A percentile compares a stretch with the other conserved stretches of the same genome.
Evolutionary conservation across 1,284 basidiomycete genomes (phyloP).

Genomic region (Bondarzewia mesenterica): DNA sequence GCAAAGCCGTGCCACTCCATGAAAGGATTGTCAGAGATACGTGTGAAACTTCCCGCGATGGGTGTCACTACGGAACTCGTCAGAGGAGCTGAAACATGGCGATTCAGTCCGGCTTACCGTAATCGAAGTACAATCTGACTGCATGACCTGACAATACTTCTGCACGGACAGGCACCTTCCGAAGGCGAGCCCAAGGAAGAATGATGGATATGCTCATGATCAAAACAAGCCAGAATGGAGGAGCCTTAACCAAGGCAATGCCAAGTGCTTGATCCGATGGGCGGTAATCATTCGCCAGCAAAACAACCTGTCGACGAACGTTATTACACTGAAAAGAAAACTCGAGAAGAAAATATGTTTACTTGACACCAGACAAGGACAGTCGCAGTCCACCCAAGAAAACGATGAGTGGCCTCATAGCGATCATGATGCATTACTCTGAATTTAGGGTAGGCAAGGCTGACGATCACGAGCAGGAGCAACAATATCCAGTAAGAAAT

Average conservation of each 20-base stretch:
- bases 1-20: slow-evolving; percentile 59
- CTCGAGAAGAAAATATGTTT: slow-evolving; percentile 6
- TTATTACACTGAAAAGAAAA: not conserved
- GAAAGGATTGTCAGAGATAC: slow-evolving; percentile 44
- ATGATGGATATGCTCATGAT: slow-evolving; percentile 45
- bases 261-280: slow-evolving; percentile 28
- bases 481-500: slow-evolving; percentile 45
- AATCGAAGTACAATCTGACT: slow-evolving; percentile 49
- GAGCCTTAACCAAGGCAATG: slow-evolving; percentile 33
- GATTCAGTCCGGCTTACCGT: slow-evolving; percentile 27
- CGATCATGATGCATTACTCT: slow-evolving; percentile 39
- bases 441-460: slow-evolving; percentile 43
- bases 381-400: slow-evolving; percentile 47
- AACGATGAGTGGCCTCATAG: slow-evolving; percentile 49
- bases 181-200: slow-evolving; percentile 44
- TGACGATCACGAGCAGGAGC: slow-evolving; percentile 38
- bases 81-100: slow-evolving; percentile 2
- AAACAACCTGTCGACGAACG: slow-evolving; percentile 28
- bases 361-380: slow-evolving; percentile 50
- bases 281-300: slow-evolving; percentile 47
- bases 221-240: slow-evolving; percentile 48
- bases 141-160: slow-evolving; percentile 51
- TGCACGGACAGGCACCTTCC: slow-evolving; percentile 43
- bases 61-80: slow-evolving; percentile 28
- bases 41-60: slow-evolving; percentile 44